Base-by-base conservation (phyloP, 1,284 basidiomycete genomes). In the Tilletia caries region DNA sequence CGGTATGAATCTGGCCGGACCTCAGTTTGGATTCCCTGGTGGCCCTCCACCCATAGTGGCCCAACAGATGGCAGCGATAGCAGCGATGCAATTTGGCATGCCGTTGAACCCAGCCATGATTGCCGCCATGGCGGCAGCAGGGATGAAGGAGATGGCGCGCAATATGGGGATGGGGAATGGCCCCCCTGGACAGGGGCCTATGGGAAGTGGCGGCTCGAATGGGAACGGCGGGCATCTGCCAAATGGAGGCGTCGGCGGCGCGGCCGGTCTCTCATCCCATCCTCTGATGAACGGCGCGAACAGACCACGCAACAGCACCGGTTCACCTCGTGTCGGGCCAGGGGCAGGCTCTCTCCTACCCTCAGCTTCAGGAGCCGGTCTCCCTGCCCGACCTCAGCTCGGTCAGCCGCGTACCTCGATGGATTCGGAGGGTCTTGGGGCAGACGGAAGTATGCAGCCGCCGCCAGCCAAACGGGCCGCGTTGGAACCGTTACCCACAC, bases 111-210 rank as follows among this genome's bases (percentile, higher is more conserved):
- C 58, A 3, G 33, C 32, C 18, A 62, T 62, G 58, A 32, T 62
- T 29, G 32, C 27, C 15, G 58, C 58, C 58, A 62, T 62, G 58
- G 58, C 58, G 10, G 32, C 27, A 10, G 58, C 58, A n/a, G 58
- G 58, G 18, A 62, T 62, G 58, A 29, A 34, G 58, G 58, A 62
- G 58, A 62, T 62, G 58, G 32, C 58, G 29, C 58, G 58, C 58
- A 62, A 62, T 29, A 37, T 37, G 32, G 58, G 58, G n/a, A 41
- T 41, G 37, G 8, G 10, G 37, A 41, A 41, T 15, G 8, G 8
- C 37, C 15, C 37, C 37, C 37, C 37, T 41, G 37, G 37, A 10
- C 37, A 41, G 37, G 37, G 37, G 37, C 15, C 37, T 10, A 41
- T 41, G 37, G 33, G 58, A 15, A 29, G 58, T 29, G 33, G 58